A percentile compares a stretch with the other conserved stretches of the same genome.
Evolutionary conservation across 495 filamentous ascomycete genomes (phyloP).

Genomic region (Trypethelium eluteriae): DNA sequence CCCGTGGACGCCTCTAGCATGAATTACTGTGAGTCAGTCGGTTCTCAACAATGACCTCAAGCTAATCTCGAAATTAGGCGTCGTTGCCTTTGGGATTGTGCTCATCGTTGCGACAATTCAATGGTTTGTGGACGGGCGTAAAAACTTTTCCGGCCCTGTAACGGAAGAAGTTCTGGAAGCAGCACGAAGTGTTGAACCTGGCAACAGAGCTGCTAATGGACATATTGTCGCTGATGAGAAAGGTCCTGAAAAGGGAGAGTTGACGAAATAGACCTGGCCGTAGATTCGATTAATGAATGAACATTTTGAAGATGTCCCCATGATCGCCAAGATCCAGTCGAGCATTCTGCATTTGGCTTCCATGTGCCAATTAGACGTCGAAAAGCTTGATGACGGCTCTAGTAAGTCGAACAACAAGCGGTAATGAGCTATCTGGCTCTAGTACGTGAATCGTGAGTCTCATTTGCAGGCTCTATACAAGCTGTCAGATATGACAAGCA

Average conservation of each 20-base stretch:
- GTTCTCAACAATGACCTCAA: slow-evolving; percentile 34
- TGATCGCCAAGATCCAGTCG: too few species aligned
- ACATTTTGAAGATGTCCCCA: too few species aligned
- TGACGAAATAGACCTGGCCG: neutral
- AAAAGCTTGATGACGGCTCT: too few species aligned
- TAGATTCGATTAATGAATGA: too few species aligned
- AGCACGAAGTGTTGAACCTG: neutral
- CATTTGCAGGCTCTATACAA: too few species aligned
- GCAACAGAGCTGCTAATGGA: neutral
- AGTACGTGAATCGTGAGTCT: too few species aligned
- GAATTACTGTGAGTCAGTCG: slow-evolving; percentile 38
- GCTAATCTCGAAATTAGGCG: slow-evolving; percentile 46
- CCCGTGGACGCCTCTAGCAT: slow-evolving; percentile 63
- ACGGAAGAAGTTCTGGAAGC: slow-evolving; percentile 30
- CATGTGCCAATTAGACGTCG: too few species aligned
- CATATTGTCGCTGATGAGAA: neutral
- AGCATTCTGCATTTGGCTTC: too few species aligned
- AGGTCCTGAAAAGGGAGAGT: neutral
- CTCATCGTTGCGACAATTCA: slow-evolving; percentile 56
- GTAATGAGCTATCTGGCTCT: too few species aligned
- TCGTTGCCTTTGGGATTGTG: slow-evolving; percentile 63
- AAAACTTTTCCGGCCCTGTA: slow-evolving; percentile 59
- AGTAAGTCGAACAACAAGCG: too few species aligned
- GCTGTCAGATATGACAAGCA: neutral
- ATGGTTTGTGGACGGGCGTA: slow-evolving; percentile 67